Conservation (phyloP, 306 rosid species). For the Spatholobus suberectus region DNA sequence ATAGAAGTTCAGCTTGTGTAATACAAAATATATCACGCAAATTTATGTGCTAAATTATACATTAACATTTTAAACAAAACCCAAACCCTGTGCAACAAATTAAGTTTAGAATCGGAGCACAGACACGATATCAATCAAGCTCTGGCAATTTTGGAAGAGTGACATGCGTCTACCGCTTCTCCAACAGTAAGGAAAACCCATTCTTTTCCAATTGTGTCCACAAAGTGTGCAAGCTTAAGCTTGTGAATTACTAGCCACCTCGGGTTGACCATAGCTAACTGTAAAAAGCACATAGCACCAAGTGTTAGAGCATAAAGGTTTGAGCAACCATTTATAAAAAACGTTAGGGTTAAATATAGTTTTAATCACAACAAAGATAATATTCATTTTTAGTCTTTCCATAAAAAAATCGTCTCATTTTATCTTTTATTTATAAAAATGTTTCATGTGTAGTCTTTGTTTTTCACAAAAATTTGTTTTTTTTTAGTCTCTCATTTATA, state of each 20-base stretch:
- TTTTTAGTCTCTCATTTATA: no score
- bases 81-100: not conserved
- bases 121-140: constrained; percentile 15
- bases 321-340: not conserved
- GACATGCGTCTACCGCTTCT: constrained; percentile 78
- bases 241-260: constrained; percentile 85
- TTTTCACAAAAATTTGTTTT: no score
- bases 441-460: no score
- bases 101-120: not conserved
- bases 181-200: constrained; percentile 68
- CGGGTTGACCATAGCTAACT: constrained; percentile 84
- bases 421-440: no score
- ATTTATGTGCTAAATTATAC: constrained; percentile 2
- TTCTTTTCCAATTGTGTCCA: constrained; percentile 73
- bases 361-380: no score
- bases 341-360: no score
- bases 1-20: not conserved
- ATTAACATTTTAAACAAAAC: not conserved
- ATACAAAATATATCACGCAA: constrained; percentile 1
- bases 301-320: constrained; percentile 15
- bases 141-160: constrained; percentile 40
- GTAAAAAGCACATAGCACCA: constrained; percentile 22
- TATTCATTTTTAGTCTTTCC: no score
- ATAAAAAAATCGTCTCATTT: no score
- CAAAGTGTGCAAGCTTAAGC: constrained; percentile 69